Evolutionary conservation across 441 rosid genomes (phyloP), one percentile per base, ranked within the genome.

Genomic region (Adansonia grandidieri): DNA sequence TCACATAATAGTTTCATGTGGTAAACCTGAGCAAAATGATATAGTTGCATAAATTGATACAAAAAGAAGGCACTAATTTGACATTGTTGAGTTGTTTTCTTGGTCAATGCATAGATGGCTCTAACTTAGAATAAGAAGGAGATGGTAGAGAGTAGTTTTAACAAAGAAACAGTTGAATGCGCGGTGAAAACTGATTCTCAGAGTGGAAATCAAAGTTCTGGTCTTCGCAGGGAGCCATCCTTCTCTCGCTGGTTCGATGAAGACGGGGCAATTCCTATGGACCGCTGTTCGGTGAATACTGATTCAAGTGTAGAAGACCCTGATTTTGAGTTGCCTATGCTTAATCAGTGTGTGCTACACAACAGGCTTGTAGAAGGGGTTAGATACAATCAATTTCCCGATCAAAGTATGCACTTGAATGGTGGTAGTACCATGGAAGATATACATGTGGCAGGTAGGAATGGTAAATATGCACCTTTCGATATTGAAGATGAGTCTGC

Each of bases 401-500:
- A 87, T 77, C 86, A 77, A 80, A 90, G 70, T 77, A 54, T 85
- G 86, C 89, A 89, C 24, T 78, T 86, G 81, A 88, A 85, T 54
- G 87, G 85, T 80, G 83, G 85, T 75, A 71, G 54, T 73, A 65
- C 74, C 67, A 15, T 73, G 63, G 88, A 83, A 74, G 66, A 53
- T 68, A 73, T 69, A 74, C 53, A 82, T 80, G 89, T 81, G 64
- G 80, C 78, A 77, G 88, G 80, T 79, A 81, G 57, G 42, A 64
- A 78, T 14, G 86, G 82, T 9, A 87, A 85, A 54, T 89, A 79
- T 76, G 88, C 78, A 76, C 87, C 97, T 48, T 90, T 95, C 76
- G 89, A 89, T 80, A 83, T 95, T 64, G 98, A 93, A 86, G 85
- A 87, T 62, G 92, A 84, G 58, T 45, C 85, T 67, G 50, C 79